A percentile compares a stretch with the other conserved stretches of the same genome.
These are phyloP conservation scores for Nicotiana rustica DNA, from an alignment of 305 asterid species.

Conservation along the genomic window DNA sequence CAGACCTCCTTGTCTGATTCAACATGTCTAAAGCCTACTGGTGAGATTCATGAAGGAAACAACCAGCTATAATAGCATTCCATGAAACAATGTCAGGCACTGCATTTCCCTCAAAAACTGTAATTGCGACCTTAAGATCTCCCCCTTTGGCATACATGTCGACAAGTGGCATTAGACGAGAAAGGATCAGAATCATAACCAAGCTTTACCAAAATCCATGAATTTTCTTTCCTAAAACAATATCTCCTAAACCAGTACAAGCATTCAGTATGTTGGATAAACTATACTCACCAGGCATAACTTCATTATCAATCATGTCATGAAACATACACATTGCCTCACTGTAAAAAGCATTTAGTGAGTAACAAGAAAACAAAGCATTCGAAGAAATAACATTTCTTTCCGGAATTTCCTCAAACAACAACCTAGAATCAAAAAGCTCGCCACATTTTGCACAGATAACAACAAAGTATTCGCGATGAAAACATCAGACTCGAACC, in stretches of 20 bases:
- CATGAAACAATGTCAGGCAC: constrained; percentile 77
- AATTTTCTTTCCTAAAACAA: constrained; percentile 65
- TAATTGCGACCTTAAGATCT: constrained; percentile 57
- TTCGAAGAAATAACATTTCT: constrained; percentile 87
- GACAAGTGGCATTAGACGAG: constrained; percentile 81
- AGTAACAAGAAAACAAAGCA: constrained; percentile 69
- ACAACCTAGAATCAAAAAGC: constrained; percentile 64
- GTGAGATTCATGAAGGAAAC: constrained; percentile 60
- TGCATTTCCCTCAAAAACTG: constrained; percentile 57
- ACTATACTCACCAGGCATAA: constrained; percentile 77
- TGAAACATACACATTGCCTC: constrained; percentile 72
- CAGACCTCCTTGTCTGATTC: constrained; percentile 59
- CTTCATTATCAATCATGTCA: constrained; percentile 68
- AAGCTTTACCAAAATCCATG: constrained; percentile 71
- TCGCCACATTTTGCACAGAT: constrained; percentile 76
- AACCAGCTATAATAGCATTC: constrained; percentile 83
- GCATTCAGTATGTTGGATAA: constrained; percentile 61
- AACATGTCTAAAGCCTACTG: constrained; percentile 62
- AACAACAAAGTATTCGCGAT: constrained; percentile 76
- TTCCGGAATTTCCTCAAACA: constrained; percentile 75
- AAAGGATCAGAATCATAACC: constrained; percentile 73
- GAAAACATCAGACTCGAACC: constrained; percentile 72
- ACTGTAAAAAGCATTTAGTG: constrained; percentile 57
- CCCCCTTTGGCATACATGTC: constrained; percentile 86
- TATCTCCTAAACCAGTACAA: constrained; percentile 66